Base-by-base conservation (phyloP, 495 filamentous ascomycete species). In the Ascodesmis nigricans region DNA sequence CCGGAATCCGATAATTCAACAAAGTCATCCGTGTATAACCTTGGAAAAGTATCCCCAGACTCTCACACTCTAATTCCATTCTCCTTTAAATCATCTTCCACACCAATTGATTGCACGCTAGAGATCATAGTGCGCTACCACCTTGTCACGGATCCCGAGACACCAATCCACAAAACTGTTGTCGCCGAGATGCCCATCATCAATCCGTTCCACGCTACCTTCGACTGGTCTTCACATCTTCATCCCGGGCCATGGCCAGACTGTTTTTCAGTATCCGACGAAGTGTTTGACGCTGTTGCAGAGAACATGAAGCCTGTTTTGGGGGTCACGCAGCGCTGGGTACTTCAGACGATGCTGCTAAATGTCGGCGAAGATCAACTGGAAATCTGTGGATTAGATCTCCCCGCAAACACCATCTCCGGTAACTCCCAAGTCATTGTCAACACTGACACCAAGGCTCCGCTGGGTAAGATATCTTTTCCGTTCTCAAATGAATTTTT, bases 161-260 rank as follows among this genome's bases (percentile, higher is more conserved):
- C 87, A 1, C 76, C 77, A 4, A 75, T 95, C 5, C 67, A 70
- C 3, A 84, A 84, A 49, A 67, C 65, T 1, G 49, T 70, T 4
- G 58, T 63, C 0, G 64, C 71, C 13, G 68, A 71, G 9, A 47
- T 99, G 9, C 64, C 71, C 10, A 62, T 93, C 35, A 62, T 77
- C 33, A 70, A 67, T 22, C 80, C 87, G 5, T 91, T 95, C 41
- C 79, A 91, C 55, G 75, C 80, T 5, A 79, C 71, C 43, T 91
- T 82, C 45, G 77, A 83, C 33, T 74, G 91, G 43, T 59, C 67
- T 1, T 80, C 87, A 9, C 66, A 71, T 2, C 52, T 91, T 3
- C 71, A 92, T 56, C 59, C 66, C 1, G 69, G 73, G 32, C 62
- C 65, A 5, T 95, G 84, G 84, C 84, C 90, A 5, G 76, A 70